Evolutionary conservation across 306 rosid species (phyloP), one percentile per base, ranked within the genome.

Genomic region (Elaeagnus macrophylla): DNA sequence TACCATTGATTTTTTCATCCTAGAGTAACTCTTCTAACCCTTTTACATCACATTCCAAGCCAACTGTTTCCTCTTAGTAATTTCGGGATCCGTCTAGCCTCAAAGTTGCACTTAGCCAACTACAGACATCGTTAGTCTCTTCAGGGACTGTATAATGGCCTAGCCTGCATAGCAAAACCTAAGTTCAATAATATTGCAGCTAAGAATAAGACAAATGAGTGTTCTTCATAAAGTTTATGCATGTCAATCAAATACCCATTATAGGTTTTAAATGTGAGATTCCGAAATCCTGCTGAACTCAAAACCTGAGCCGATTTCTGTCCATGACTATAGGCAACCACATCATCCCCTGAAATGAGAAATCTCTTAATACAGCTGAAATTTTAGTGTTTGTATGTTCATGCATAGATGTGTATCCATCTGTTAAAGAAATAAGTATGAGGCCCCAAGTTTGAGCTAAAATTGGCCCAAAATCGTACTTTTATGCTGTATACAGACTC

Each of bases 141-240:
- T 84, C 93, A 44, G 99, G 96, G 62, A 87, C 67, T 50, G 96
- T 91, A 40, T 91, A 77, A 67, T 91, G 99, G 16, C 99, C 99
- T 64, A 87, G 72, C 74, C 99, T 91, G 80, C 85, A 78, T 20
- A 67, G 17, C 38, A 19, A 39, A 61, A 39, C 36, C 3, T 61
- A 54, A 5, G 45, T 56, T 55, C 45, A 14, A 52, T 25, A 37
- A 32, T n/a, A 54, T 48, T 46, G 59, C 37, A 70, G 36, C 11
- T 47, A 44, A 41, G 43, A 59, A 51, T 7, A 54, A 62, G 20
- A 53, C 6, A 59, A 52, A 45, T 65, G 52, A 44, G 37, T 8
- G 13, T 7, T 32, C 52, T n/a, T 57, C 48, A 45, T 41, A 45
- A 47, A 56, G 16, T 16, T 67, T 54, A 56, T 19, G 51, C 62